Percentiles rank a stretch among this genome's conserved stretches.
phyloP scores from a whole-genome alignment of 352 stramenopile species.

The Pythium dissimile region DNA sequence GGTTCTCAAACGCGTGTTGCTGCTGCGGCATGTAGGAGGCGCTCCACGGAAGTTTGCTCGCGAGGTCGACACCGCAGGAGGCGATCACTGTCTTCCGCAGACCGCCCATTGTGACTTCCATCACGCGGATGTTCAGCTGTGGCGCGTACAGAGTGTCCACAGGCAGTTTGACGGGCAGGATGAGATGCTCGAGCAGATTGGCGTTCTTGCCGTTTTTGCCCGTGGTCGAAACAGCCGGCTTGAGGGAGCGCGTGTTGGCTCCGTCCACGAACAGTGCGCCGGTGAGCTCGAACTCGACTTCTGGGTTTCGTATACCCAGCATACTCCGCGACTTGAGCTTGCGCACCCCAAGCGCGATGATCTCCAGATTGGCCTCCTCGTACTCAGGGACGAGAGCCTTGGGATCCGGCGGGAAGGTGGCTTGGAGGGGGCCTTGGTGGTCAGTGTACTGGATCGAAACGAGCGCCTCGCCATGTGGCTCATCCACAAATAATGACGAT shows the following conservation, averaged over 20 bases:
- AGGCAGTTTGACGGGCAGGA: slow-evolving; percentile 46
- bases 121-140: slow-evolving; percentile 59
- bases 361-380: slow-evolving; percentile 52
- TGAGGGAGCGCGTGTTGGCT: slow-evolving; percentile 37
- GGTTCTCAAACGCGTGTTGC: slow-evolving; percentile 45
- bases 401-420: slow-evolving; percentile 20
- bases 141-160: slow-evolving; percentile 58
- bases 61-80: slow-evolving; percentile 53
- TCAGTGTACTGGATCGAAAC: slow-evolving; percentile 69
- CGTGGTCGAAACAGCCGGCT: slow-evolving; percentile 12
- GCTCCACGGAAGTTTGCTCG: slow-evolving; percentile 69
- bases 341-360: slow-evolving; percentile 64
- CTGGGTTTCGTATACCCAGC: slow-evolving; percentile 51
- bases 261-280: slow-evolving; percentile 48
- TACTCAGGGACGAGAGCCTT: slow-evolving; percentile 42
- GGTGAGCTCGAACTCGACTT: slow-evolving; percentile 68
- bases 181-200: slow-evolving; percentile 66
- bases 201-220: slow-evolving; percentile 53
- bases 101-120: slow-evolving; percentile 48
- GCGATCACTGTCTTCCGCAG: slow-evolving; percentile 53
- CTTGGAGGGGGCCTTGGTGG: slow-evolving; percentile 29
- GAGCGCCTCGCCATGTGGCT: slow-evolving; percentile 42
- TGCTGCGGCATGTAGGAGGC: slow-evolving; percentile 34
- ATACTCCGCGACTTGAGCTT: slow-evolving; percentile 55
- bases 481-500: slow-evolving; percentile 22